Evolutionary conservation across 768 basidiomycete genomes (phyloP), one percentile per base, ranked within the genome.

Genomic region (Mycena crocata): DNA sequence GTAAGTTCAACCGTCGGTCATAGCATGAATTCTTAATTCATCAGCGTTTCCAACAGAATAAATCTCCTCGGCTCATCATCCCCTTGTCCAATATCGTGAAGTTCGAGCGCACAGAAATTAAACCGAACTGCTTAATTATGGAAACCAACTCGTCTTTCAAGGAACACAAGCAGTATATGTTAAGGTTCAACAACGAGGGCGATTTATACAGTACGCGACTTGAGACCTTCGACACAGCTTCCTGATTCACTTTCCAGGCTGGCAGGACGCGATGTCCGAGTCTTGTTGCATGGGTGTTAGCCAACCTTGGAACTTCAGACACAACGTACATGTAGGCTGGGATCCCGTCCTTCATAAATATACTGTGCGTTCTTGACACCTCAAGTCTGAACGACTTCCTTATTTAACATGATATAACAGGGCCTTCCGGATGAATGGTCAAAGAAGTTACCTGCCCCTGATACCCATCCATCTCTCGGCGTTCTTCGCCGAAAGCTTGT

Each of bases 401-500:
- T n/a, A 34, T 35, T 54, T 26, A 28, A 26, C 10, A 2, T 5
- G 23, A 3, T n/a, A n/a, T n/a, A n/a, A 24, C 40, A 56, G 62
- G 45, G 54, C 10, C 46, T 63, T 31, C 45, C 54, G 15, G n/a
- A 48, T 5, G 34, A 35, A 19, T 48, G 45, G 57, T 21, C 7
- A 1, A 49, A 59, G 34, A 7, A 17, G 40, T 42, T 57, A n/a
- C n/a, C n/a, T n/a, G n/a, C n/a, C n/a, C n/a, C n/a, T n/a, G n/a
- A n/a, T n/a, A n/a, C n/a, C n/a, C n/a, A n/a, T n/a, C 82, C 86
- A 26, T 89, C 90, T 0, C 79, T 93, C n/a, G 93, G 95, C 52
- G 94, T 96, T 67, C 81, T 96, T 57, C 85, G 93, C 50, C 85
- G 91, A 60, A 95, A 93, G 76, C 81, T 94, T 24, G 91, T 99